These are phyloP conservation scores for Beta corolliflora DNA, from an alignment of 179 eudicot genomes.

Conservation along the genomic window DNA sequence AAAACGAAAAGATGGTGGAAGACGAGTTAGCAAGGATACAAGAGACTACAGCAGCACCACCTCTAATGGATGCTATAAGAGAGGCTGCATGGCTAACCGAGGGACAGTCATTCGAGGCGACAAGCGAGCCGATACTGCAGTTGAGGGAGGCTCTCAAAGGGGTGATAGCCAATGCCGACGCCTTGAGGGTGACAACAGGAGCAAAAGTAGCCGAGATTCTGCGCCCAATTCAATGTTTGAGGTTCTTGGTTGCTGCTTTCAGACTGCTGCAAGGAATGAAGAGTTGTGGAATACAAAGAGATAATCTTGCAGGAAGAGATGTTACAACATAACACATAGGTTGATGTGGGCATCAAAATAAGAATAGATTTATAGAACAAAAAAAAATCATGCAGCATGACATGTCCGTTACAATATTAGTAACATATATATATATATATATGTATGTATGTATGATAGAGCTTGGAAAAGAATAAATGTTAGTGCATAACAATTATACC, in stretches of 20 bases:
- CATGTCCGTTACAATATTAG: background rate
- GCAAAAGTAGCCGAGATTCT: conserved; percentile 48
- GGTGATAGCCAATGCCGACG: conserved; percentile 49
- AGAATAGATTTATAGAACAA: background rate
- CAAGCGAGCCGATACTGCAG: conserved; percentile 26
- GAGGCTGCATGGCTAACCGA: conserved; percentile 16
- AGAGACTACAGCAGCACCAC: conserved; percentile 53
- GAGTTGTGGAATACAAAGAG: conserved; percentile 33
- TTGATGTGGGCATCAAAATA: background rate
- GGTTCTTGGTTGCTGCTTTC: conserved; percentile 47
- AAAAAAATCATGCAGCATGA: background rate
- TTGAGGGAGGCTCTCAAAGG: conserved; percentile 38
- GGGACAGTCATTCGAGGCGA: background rate
- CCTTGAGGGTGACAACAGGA: conserved; percentile 46
- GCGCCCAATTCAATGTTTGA: conserved; percentile 43
- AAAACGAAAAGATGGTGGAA: conserved; percentile 39
- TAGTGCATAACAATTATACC: no score
- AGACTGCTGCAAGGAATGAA: conserved; percentile 41
- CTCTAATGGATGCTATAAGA: conserved; percentile 32
- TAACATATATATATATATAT: no score
- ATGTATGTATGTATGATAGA: background rate
- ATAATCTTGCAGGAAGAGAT: conserved; percentile 6
- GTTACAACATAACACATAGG: background rate
- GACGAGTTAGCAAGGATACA: conserved; percentile 58
- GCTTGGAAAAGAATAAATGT: background rate